A percentile compares a stretch with the other conserved stretches of the same genome.
Evolutionary conservation across 306 rosid genomes (phyloP).

Genomic region (Sicyos edulis): DNA sequence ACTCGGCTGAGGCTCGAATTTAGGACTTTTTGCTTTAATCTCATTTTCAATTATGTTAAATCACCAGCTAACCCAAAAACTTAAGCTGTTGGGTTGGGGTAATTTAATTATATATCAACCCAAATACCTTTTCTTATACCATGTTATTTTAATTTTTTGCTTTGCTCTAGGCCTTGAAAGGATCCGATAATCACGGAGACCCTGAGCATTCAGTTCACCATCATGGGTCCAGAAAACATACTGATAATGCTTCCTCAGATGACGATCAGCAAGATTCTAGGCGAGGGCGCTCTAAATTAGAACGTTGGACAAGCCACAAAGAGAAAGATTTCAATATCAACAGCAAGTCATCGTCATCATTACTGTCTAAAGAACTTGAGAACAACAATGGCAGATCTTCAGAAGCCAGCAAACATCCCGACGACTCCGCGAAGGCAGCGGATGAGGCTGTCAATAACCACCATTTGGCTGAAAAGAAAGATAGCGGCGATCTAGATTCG

Average conservation of each 20-base stretch:
- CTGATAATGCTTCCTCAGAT: conserved; percentile 57
- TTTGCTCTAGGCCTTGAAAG: conserved; percentile 58
- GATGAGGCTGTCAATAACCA: conserved; percentile 42
- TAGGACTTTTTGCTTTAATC: too few species aligned
- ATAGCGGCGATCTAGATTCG: conserved; percentile 49
- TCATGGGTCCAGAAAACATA: conserved; percentile 46
- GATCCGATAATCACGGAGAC: conserved; percentile 44
- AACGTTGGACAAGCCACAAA: conserved; percentile 95
- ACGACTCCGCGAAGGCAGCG: conserved; percentile 42
- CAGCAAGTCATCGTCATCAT: conserved; percentile 54
- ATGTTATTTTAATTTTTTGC: not conserved
- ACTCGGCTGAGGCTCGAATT: too few species aligned
- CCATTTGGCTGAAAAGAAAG: conserved; percentile 49
- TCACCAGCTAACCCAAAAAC: too few species aligned
- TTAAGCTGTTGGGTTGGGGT: too few species aligned
- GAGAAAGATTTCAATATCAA: conserved; percentile 63
- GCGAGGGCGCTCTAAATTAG: conserved; percentile 88
- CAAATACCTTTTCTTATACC: not conserved
- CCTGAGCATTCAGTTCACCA: conserved; percentile 28
- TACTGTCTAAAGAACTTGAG: conserved; percentile 49
- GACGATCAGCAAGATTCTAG: conserved; percentile 69
- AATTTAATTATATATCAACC: too few species aligned
- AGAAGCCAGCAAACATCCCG: conserved; percentile 53
- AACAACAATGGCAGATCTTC: conserved; percentile 41
- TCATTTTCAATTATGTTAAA: too few species aligned